A percentile compares a stretch with the other conserved stretches of the same genome.
phyloP scores from a whole-genome alignment of 2,329 filamentous ascomycete genomes.

The Aspergillus versicolor region DNA sequence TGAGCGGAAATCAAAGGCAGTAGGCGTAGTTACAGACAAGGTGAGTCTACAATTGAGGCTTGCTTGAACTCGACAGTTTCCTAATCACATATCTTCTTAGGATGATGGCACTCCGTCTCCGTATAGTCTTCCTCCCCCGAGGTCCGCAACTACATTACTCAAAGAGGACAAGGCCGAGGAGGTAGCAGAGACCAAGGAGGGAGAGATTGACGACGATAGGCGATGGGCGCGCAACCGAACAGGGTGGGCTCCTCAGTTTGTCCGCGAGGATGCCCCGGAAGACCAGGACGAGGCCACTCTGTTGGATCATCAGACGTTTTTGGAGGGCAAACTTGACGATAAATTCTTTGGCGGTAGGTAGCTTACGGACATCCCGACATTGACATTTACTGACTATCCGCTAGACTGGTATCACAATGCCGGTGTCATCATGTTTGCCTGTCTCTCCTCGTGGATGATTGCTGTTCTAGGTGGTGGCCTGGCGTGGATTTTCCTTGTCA shows the following conservation, averaged over 20 bases:
- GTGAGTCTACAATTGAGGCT: conserved; percentile 34
- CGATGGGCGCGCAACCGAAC: conserved; percentile 61
- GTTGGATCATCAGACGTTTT: conserved; percentile 81
- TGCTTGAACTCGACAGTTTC: not conserved
- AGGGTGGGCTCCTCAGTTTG: conserved; percentile 88
- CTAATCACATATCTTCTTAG: conserved; percentile 27
- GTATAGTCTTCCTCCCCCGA: conserved; percentile 75
- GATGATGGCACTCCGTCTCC: conserved; percentile 67
- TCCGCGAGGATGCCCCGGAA: conserved; percentile 55
- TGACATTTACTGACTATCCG: conserved; percentile 3
- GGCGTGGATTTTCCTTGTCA: conserved; percentile 89
- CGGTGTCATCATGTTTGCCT: conserved; percentile 90
- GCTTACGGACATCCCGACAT: not conserved
- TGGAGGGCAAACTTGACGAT: conserved; percentile 82
- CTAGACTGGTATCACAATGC: conserved; percentile 99
- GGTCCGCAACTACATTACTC: conserved; percentile 52
- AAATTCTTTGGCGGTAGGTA: conserved; percentile 79
- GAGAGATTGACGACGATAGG: conserved; percentile 54
- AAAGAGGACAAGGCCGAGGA: conserved; percentile 57
- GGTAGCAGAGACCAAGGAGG: conserved; percentile 51
- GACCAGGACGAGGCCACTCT: conserved; percentile 61
- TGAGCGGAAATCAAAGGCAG: conserved; percentile 39
- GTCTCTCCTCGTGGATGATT: conserved; percentile 83
- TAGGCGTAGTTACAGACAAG: conserved; percentile 70
- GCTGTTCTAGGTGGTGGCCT: conserved; percentile 87